Conservation (phyloP, 1,284 basidiomycete genomes). For the Sutorius eximius region DNA sequence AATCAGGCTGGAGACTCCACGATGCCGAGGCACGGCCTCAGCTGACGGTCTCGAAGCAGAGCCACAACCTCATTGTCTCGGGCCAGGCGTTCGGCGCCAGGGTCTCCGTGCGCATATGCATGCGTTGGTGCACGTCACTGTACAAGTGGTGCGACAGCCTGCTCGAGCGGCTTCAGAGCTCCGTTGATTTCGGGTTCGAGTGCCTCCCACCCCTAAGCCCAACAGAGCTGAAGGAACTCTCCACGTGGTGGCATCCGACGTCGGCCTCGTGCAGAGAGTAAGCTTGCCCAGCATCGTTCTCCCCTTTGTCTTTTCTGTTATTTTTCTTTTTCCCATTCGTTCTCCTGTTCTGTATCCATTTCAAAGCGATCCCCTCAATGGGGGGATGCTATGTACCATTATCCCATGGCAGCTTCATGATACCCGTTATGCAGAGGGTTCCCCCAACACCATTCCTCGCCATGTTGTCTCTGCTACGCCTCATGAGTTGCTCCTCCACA, state of each 20-base stretch:
- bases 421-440: slow-evolving; percentile 5
- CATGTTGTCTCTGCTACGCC: slow-evolving; percentile 4
- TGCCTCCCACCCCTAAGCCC: neutral
- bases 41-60: slow-evolving; percentile 25
- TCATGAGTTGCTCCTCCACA: slow-evolving; percentile 1
- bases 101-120: slow-evolving; percentile 21
- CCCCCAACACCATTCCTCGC: neutral
- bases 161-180: slow-evolving; percentile 7
- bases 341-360: neutral
- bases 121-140: slow-evolving; percentile 30
- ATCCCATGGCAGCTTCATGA: slow-evolving; percentile 3
- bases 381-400: slow-evolving; percentile 5
- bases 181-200: neutral
- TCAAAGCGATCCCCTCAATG: neutral
- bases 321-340: neutral
- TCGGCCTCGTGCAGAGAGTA: neutral
- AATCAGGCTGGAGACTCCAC: slow-evolving; percentile 27
- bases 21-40: slow-evolving; percentile 26
- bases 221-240: slow-evolving; percentile 8
- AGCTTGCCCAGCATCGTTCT: neutral
- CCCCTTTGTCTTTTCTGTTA: neutral
- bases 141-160: slow-evolving; percentile 14
- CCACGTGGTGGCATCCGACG: slow-evolving; percentile 1
- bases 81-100: slow-evolving; percentile 30
- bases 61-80: slow-evolving; percentile 26